Conservation (phyloP, 768 basidiomycete genomes). For the Mycena vulgaris region DNA sequence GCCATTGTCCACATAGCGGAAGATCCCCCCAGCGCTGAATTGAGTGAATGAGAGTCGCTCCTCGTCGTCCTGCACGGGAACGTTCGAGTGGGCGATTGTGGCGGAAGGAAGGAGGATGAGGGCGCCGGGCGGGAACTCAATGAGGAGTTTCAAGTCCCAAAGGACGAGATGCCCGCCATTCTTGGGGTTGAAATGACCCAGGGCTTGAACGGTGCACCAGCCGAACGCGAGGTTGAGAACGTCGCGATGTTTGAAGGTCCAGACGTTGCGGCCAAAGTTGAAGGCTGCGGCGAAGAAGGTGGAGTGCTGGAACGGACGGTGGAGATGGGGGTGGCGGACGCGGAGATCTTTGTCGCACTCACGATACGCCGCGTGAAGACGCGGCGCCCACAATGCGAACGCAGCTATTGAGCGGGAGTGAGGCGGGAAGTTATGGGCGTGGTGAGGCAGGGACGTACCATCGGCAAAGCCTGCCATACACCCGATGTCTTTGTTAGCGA, state of each 20-base stretch:
- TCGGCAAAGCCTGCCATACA: background rate
- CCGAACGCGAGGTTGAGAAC: slow-evolving; percentile 48
- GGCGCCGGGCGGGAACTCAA: slow-evolving; percentile 2
- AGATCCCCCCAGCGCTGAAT: background rate
- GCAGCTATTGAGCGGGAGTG: background rate
- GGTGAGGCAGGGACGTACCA: background rate
- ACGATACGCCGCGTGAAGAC: background rate
- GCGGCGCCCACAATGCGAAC: slow-evolving; percentile 12
- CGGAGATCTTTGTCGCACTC: background rate
- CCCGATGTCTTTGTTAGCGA: background rate
- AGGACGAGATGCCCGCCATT: slow-evolving; percentile 47
- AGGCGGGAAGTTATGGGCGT: background rate
- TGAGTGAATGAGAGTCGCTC: background rate
- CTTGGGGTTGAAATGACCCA: slow-evolving; percentile 45
- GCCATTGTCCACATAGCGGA: slow-evolving; percentile 5
- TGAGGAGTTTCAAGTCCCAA: slow-evolving; percentile 36
- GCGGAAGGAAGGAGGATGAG: slow-evolving; percentile 49
- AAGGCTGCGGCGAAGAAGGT: slow-evolving; percentile 45
- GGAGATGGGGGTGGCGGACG: background rate
- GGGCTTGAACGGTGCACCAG: slow-evolving; percentile 48
- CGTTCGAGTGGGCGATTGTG: slow-evolving; percentile 38
- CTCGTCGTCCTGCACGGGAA: slow-evolving; percentile 28
- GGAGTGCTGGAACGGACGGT: slow-evolving; percentile 36
- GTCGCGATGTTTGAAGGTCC: slow-evolving; percentile 47
- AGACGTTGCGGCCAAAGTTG: slow-evolving; percentile 45